Evolutionary conservation across 257 asterid species (phyloP).

Genomic region (Solanum chilense): DNA sequence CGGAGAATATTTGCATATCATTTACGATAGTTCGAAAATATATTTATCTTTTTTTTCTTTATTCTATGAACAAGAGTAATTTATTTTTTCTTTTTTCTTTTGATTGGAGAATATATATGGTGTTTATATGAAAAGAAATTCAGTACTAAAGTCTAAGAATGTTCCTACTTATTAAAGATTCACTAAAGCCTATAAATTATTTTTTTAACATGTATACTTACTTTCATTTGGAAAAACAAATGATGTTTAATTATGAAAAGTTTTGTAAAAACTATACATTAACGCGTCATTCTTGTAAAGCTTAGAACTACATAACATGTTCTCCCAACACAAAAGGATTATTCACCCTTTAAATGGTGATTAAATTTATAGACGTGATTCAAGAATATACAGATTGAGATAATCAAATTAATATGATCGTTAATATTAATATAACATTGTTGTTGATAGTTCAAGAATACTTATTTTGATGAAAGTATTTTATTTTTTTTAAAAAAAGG

Average conservation of each 20-base stretch:
- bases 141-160: neutral
- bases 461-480: too few species aligned
- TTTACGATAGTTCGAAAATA: rapidly evolving
- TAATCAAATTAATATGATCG: neutral
- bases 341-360: neutral
- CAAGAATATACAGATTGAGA: neutral
- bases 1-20: too few species aligned
- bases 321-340: neutral
- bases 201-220: too few species aligned
- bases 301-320: neutral
- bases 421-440: neutral
- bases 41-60: too few species aligned
- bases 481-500: too few species aligned
- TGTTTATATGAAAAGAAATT: neutral
- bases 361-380: neutral
- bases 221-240: neutral
- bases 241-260: neutral
- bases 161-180: neutral
- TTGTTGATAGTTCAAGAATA: too few species aligned
- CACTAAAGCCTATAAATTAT: neutral
- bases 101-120: neutral
- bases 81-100: too few species aligned
- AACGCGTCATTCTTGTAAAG: neutral
- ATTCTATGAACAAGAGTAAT: neutral
- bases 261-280: neutral